Evolutionary conservation across 2,329 filamentous ascomycete genomes (phyloP), one percentile per base, ranked within the genome.

Genomic region (Fonsecaea pedrosoi): DNA sequence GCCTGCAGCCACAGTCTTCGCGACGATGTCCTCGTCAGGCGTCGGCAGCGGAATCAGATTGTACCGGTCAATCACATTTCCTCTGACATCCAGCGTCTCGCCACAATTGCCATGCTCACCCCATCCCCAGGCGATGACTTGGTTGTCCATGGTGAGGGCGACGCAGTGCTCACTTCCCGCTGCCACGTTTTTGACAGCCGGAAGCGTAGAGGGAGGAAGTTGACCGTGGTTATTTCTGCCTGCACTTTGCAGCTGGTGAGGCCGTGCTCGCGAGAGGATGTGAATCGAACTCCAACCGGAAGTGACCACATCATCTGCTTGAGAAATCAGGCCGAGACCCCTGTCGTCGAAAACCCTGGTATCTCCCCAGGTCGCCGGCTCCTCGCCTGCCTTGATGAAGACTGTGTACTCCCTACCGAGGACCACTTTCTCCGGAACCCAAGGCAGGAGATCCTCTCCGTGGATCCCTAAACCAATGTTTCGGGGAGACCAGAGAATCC

Each of bases 101-200:
- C 95, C 95, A 77, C 95, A 99, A 77, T 99, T 99, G 1, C 95
- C 95, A 79, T 99, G 95, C 79, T 98, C 94, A 1, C 93, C 94
- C 95, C 95, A 99, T 21, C 95, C 95, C 92, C 94, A 98, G 1
- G 92, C 87, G 57, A 96, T 79, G 1, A 97, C 87, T 59, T 89
- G 85, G 1, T 87, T 87, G 21, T 85, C 82, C 9, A 79, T 80
- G 0, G 90, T 88, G 32, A 94, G 78, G 8, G 88, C 92, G 69
- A 98, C 78, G n/a, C 87, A 88, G 78, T 99, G 95, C 78, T 98
- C 95, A 75, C 94, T 97, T 0, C 95, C 95, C 54, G 91, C 86
- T 2, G 91, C 90, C n/a, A 98, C 85, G 30, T 82, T 81, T 9
- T 80, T 78, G 3, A 93, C 74, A 1, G 76, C 74, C 0, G 89